phyloP scores from a whole-genome alignment of 2,329 filamentous ascomycete species.

The Aspergillus caelatus region DNA sequence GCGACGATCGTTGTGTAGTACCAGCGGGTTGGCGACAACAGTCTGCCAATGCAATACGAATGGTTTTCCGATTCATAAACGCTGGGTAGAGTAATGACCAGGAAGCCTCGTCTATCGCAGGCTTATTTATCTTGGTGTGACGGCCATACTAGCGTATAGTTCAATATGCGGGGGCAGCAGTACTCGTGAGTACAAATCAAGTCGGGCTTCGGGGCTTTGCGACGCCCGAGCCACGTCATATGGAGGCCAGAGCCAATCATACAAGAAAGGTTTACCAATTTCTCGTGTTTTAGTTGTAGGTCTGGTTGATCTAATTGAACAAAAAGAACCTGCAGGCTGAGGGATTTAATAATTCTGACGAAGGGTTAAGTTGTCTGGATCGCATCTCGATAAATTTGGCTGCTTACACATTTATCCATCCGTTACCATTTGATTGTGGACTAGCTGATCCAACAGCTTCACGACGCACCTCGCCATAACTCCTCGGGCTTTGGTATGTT shows the following conservation, averaged over 20 bases:
- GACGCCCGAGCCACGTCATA: background rate
- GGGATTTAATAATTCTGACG: too few relatives aligned
- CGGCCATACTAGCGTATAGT: background rate
- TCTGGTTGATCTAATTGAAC: background rate
- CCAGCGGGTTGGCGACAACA: background rate
- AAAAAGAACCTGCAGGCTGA: background rate
- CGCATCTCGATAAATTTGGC: background rate
- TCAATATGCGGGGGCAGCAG: background rate
- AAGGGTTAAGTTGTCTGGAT: background rate
- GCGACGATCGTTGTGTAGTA: background rate
- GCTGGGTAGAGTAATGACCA: too few relatives aligned
- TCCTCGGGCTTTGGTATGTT: too few relatives aligned
- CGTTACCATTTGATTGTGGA: too few relatives aligned
- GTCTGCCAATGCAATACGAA: background rate
- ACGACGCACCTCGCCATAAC: too few relatives aligned
- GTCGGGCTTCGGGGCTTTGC: constrained; percentile 1
- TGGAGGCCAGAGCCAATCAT: background rate
- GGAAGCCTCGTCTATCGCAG: background rate
- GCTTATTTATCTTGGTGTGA: background rate
- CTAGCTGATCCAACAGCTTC: too few relatives aligned
- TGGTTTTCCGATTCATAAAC: background rate
- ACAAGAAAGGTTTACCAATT: background rate
- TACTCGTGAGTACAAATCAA: background rate
- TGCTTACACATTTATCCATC: background rate
- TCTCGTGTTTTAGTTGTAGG: background rate